Evolutionary conservation across 202 grass and related monocot species (phyloP).

Genomic region (Carex arenaria): DNA sequence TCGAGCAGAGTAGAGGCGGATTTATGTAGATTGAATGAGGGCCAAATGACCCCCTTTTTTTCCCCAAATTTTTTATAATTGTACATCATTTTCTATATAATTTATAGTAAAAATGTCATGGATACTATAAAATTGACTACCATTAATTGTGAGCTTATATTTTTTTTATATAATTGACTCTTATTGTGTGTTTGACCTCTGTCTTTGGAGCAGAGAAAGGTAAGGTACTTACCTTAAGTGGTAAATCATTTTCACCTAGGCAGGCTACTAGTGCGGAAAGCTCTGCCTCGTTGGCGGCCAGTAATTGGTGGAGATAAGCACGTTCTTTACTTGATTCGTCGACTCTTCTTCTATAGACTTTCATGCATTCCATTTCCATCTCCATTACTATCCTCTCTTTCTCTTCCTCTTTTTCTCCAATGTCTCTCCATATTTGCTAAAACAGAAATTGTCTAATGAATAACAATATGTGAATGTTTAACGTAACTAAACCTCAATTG

Average conservation of each 20-base stretch:
- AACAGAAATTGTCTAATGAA: not conserved
- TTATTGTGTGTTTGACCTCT: too few species aligned
- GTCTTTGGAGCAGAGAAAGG: not conserved
- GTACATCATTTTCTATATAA: too few species aligned
- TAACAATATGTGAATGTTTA: not conserved
- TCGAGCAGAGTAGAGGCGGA: not conserved
- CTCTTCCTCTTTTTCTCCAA: constrained; percentile 76
- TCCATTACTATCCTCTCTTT: constrained; percentile 81
- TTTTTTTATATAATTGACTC: too few species aligned
- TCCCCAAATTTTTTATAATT: too few species aligned
- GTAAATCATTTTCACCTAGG: constrained; percentile 52
- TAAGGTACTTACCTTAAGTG: constrained; percentile 46
- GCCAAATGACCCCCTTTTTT: too few species aligned
- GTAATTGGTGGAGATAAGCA: constrained; percentile 55
- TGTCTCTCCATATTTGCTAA: constrained; percentile 77
- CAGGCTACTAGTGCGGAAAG: constrained; percentile 64
- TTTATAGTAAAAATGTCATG: too few species aligned
- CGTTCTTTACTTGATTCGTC: constrained; percentile 65
- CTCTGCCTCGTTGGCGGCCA: constrained; percentile 79
- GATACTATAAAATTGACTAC: too few species aligned
- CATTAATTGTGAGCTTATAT: too few species aligned
- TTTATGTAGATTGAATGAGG: too few species aligned
- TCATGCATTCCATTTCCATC: constrained; percentile 81
- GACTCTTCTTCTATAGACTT: constrained; percentile 66
- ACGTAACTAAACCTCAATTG: not conserved